Evolutionary conservation across 2,329 filamentous ascomycete genomes (phyloP).

Genomic region (Pochonia chlamydosporia): DNA sequence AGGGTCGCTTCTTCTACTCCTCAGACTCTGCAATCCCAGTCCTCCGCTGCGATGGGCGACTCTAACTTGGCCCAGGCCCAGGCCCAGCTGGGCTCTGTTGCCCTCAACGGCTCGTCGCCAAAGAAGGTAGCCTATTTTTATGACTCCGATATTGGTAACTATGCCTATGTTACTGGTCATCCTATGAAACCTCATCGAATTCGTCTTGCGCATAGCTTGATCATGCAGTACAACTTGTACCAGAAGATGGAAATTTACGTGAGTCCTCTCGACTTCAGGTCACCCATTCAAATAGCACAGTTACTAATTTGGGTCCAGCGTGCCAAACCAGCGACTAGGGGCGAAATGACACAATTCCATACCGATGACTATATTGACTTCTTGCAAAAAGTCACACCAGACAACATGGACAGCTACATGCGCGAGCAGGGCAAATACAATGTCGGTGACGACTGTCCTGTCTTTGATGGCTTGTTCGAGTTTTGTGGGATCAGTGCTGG

Average conservation of each 20-base stretch:
- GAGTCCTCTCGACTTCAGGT: constrained; percentile 37
- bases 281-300: neutral
- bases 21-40: neutral
- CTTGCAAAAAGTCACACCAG: constrained; percentile 87
- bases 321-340: constrained; percentile 77
- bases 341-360: constrained; percentile 92
- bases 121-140: constrained; percentile 98
- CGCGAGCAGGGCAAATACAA: constrained; percentile 93
- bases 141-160: constrained; percentile 96
- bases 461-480: constrained; percentile 96
- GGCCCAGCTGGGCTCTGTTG: constrained; percentile 35
- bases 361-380: constrained; percentile 95
- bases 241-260: constrained; percentile 96
- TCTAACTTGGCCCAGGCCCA: constrained; percentile 23
- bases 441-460: constrained; percentile 92
- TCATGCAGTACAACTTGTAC: constrained; percentile 93
- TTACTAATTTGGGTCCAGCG: constrained; percentile 42
- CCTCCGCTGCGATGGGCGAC: constrained; percentile 26
- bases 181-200: constrained; percentile 99
- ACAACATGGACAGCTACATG: constrained; percentile 93
- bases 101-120: constrained; percentile 40
- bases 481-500: constrained; percentile 94
- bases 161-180: constrained; percentile 93
- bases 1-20: neutral
- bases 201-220: constrained; percentile 88